Conservation (phyloP, 31 red algal genomes). For the Asparagopsis taxiformis region DNA sequence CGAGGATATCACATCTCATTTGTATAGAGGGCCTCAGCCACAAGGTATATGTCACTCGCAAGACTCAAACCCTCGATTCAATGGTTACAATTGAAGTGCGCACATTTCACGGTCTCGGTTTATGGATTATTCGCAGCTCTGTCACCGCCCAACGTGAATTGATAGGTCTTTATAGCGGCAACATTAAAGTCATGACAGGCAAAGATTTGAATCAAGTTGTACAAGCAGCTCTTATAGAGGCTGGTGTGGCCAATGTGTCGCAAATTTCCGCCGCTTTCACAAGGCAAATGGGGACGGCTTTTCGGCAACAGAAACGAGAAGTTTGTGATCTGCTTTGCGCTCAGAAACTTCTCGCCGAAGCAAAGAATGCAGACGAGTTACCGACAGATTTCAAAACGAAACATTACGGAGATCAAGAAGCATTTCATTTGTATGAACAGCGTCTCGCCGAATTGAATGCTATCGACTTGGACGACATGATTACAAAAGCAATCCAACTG, state of each 20-base stretch:
- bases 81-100: slow-evolving; percentile 31
- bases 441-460: background rate
- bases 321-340: background rate
- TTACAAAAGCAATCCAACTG: slow-evolving; percentile 16
- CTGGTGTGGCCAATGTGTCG: background rate
- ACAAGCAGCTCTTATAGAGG: background rate
- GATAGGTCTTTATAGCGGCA: slow-evolving; percentile 2
- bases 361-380: too few species aligned
- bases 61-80: background rate
- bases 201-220: background rate
- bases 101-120: slow-evolving; percentile 36
- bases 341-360: background rate
- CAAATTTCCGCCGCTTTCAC: too few species aligned
- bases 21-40: background rate
- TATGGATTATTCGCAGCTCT: slow-evolving; percentile 6
- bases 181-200: slow-evolving; percentile 11
- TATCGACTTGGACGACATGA: slow-evolving; percentile 34
- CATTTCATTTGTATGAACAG: background rate
- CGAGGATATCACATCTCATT: slow-evolving; percentile 3
- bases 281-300: background rate
- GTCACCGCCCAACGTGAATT: background rate
- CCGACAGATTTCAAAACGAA: too few species aligned
- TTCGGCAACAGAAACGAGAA: background rate
- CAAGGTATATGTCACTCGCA: slow-evolving; percentile 8
- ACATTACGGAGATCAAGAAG: too few species aligned